Conservation (phyloP, 192 early-diverging fungal genomes). For the Thoreauomyces humboldtii region DNA sequence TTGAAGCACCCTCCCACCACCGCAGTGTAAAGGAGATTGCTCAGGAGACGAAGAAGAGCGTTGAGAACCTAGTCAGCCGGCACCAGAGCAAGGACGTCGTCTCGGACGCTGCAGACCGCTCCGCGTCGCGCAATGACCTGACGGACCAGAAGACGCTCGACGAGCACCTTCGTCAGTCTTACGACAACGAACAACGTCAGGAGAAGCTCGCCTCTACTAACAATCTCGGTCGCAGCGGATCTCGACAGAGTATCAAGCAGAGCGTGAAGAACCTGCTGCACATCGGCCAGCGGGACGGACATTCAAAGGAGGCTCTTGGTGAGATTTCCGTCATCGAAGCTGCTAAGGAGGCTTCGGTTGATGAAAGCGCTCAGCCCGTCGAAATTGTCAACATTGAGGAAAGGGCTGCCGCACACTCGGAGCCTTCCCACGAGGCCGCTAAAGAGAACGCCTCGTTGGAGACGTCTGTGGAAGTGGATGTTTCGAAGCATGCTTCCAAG, state of each 20-base stretch:
- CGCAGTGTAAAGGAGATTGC: not conserved
- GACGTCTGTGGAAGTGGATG: slow-evolving; percentile 3
- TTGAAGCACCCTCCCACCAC: not conserved
- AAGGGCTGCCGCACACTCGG: too few relatives aligned
- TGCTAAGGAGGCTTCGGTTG: too few relatives aligned
- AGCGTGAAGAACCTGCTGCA: not conserved
- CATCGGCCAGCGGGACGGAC: too few relatives aligned
- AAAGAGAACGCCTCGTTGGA: not conserved
- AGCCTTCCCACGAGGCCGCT: too few relatives aligned
- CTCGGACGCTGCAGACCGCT: too few relatives aligned
- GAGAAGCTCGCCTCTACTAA: too few relatives aligned
- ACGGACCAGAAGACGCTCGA: not conserved
- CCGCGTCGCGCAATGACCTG: not conserved
- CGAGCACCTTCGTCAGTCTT: too few relatives aligned
- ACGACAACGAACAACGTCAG: too few relatives aligned
- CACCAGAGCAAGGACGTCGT: not conserved
- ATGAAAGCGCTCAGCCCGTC: too few relatives aligned
- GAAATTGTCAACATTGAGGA: too few relatives aligned
- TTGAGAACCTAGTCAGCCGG: not conserved
- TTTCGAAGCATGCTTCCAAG: slow-evolving; percentile 1
- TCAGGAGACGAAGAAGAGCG: not conserved
- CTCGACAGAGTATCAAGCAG: not conserved
- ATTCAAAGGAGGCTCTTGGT: too few relatives aligned
- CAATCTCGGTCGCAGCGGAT: not conserved
- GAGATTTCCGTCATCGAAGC: too few relatives aligned